phyloP scores from a whole-genome alignment of 352 stramenopile genomes.

The Phytopythium mirpurense region DNA sequence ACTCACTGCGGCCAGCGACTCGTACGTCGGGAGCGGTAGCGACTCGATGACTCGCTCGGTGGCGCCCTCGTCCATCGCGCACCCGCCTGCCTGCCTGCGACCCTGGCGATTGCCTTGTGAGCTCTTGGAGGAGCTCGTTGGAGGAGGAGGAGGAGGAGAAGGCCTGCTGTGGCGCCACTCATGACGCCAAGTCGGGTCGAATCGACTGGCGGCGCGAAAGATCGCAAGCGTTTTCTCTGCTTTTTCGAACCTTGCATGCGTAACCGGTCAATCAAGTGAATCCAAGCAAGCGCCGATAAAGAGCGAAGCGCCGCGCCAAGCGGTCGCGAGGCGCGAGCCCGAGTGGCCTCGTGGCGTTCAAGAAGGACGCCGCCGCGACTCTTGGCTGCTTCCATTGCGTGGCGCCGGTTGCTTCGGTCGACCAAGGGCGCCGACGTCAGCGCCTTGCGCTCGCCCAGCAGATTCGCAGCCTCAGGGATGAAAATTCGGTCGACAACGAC shows the following conservation, averaged over 20 bases:
- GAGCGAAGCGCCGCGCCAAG: background rate
- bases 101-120: background rate
- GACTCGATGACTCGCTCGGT: background rate
- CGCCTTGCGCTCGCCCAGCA: background rate
- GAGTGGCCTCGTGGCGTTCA: too few species aligned
- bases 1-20: background rate
- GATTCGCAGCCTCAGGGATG: background rate
- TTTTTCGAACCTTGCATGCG: constrained; percentile 2
- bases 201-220: background rate
- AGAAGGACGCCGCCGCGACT: too few species aligned
- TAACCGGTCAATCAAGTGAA: too few species aligned
- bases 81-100: background rate
- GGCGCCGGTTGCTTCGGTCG: background rate
- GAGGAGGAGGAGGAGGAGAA: background rate
- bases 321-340: background rate
- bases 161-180: background rate
- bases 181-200: too few species aligned
- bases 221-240: background rate
- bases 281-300: too few species aligned
- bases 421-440: background rate
- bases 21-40: background rate
- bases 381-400: background rate
- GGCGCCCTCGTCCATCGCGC: background rate
- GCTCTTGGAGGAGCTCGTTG: background rate
- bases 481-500: too few species aligned